A percentile compares a stretch with the other conserved stretches of the same genome.
phyloP scores from a whole-genome alignment of 306 rosid genomes.

The Cucurbita maxima region DNA sequence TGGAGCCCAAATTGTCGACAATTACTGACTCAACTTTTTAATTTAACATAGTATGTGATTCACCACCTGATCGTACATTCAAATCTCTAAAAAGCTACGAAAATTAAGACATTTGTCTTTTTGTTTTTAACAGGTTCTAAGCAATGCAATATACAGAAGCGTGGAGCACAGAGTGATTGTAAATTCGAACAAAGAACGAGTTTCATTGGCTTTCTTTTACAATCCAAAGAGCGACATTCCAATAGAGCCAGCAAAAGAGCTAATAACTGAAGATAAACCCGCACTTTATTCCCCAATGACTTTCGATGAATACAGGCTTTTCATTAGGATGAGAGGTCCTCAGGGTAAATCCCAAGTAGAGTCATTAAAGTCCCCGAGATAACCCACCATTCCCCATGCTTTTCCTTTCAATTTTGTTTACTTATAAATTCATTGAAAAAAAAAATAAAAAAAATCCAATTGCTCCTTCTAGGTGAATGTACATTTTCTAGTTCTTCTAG shows the following conservation, averaged over 20 bases:
- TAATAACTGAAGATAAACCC: conserved; percentile 36
- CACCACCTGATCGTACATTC: too few species aligned
- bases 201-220: conserved; percentile 85
- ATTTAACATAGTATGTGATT: too few species aligned
- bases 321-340: conserved; percentile 66
- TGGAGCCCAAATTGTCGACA: not conserved
- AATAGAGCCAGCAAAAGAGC: conserved; percentile 47
- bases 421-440: not conserved
- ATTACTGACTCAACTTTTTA: too few species aligned
- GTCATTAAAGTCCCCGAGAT: conserved; percentile 33
- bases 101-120: not conserved
- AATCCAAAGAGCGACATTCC: conserved; percentile 80
- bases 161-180: conserved; percentile 91
- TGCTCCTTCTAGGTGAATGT: not conserved
- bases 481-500: not conserved
- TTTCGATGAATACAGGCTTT: conserved; percentile 70
- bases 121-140: conserved; percentile 34
- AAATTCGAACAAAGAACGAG: conserved; percentile 52
- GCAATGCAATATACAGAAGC: conserved; percentile 73
- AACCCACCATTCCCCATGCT: not conserved
- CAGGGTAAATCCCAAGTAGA: conserved; percentile 77
- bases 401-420: not conserved
- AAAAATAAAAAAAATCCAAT: not conserved
- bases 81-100: not conserved
- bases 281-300: conserved; percentile 59